A percentile compares a stretch with the other conserved stretches of the same genome.
Conservation (phyloP, 768 basidiomycete genomes). For the Leccinum sublutescens region DNA sequence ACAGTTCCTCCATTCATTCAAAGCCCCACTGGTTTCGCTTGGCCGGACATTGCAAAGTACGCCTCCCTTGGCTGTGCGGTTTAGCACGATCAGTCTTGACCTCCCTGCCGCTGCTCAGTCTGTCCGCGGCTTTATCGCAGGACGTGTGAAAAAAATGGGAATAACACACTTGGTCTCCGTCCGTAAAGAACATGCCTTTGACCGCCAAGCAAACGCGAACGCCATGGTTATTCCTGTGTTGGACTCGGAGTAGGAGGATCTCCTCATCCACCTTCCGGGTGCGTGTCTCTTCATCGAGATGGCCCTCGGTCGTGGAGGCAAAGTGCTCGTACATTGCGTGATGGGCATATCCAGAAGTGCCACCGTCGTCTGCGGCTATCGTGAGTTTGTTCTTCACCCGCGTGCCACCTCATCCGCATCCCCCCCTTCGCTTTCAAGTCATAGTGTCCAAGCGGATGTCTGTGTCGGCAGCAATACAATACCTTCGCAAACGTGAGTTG, state of each 20-base stretch:
- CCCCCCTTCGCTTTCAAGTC: slow-evolving; percentile 33
- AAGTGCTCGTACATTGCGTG: slow-evolving; percentile 68
- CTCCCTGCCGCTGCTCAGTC: slow-evolving; percentile 16
- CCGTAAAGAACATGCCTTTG: slow-evolving; percentile 47
- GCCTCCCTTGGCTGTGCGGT: slow-evolving; percentile 1
- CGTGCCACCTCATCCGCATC: slow-evolving; percentile 3
- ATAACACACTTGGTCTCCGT: slow-evolving; percentile 34
- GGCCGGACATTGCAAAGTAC: slow-evolving; percentile 33
- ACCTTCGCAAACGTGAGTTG: slow-evolving; percentile 48
- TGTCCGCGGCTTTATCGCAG: slow-evolving; percentile 34
- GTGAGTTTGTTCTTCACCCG: slow-evolving; percentile 34
- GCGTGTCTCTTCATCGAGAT: slow-evolving; percentile 61
- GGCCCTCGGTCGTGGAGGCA: slow-evolving; percentile 51
- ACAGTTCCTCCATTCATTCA: slow-evolving; percentile 78
- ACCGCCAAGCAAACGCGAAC: slow-evolving; percentile 32
- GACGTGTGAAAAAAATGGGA: slow-evolving; percentile 30
- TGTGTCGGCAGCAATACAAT: slow-evolving; percentile 43
- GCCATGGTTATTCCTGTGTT: slow-evolving; percentile 37
- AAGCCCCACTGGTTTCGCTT: slow-evolving; percentile 37
- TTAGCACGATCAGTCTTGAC: neutral
- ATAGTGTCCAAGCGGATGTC: slow-evolving; percentile 48
- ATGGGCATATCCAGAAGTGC: slow-evolving; percentile 73
- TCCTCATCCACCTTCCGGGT: slow-evolving; percentile 62
- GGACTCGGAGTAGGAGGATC: slow-evolving; percentile 50
- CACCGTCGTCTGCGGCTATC: slow-evolving; percentile 55